Evolutionary conservation across 768 basidiomycete species (phyloP).

Genomic region (Termitomyces sp.): DNA sequence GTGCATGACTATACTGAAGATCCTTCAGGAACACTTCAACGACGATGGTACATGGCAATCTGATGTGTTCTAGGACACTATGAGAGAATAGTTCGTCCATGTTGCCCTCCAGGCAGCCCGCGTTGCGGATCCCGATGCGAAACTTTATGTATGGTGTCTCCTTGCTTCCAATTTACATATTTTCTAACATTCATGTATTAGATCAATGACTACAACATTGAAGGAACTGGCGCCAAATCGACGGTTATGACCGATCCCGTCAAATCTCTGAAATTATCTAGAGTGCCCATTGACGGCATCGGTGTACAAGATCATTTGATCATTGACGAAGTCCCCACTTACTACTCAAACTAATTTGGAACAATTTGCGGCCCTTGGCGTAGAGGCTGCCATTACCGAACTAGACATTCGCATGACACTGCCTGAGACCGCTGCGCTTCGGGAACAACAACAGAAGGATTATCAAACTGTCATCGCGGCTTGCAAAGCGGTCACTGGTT

Average conservation of each 20-base stretch:
- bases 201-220: conserved; percentile 42
- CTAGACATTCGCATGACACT: conserved; percentile 62
- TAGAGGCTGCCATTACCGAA: conserved; percentile 69
- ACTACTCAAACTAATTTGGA: conserved; percentile 45
- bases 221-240: conserved; percentile 46
- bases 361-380: conserved; percentile 54
- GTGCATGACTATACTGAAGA: background rate
- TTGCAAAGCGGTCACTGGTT: conserved; percentile 41
- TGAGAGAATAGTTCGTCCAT: conserved; percentile 44
- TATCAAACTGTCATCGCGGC: conserved; percentile 52
- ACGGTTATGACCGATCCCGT: conserved; percentile 54
- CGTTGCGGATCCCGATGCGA: conserved; percentile 50
- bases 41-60: conserved; percentile 57
- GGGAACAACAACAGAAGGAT: conserved; percentile 54
- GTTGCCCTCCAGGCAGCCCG: conserved; percentile 52
- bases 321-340: conserved; percentile 49
- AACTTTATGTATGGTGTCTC: conserved; percentile 44
- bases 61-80: conserved; percentile 51
- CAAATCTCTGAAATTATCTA: conserved; percentile 40
- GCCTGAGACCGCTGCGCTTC: conserved; percentile 45
- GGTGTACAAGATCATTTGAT: conserved; percentile 62
- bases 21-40: conserved; percentile 48
- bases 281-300: conserved; percentile 56
- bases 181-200: conserved; percentile 4
- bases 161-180: background rate